A percentile compares a stretch with the other conserved stretches of the same genome.
phyloP scores from a whole-genome alignment of 2,329 filamentous ascomycete genomes.

The Aspergillus latus region DNA sequence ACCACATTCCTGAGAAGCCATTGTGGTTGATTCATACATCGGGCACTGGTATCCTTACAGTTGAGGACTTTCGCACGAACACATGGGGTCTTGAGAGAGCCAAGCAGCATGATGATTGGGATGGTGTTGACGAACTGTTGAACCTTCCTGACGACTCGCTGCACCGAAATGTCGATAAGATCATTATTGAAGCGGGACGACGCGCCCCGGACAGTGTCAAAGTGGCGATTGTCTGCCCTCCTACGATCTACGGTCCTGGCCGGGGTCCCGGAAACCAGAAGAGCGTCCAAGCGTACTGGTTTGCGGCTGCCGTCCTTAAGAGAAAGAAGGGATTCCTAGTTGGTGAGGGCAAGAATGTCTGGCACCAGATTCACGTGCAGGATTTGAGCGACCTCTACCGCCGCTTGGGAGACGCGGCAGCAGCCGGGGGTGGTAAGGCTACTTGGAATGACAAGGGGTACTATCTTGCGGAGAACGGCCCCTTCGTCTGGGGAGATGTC shows the following conservation, averaged over 20 bases:
- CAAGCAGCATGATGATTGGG: conserved; percentile 50
- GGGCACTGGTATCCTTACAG: conserved; percentile 44
- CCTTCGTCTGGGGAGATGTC: conserved; percentile 44
- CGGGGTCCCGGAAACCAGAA: conserved; percentile 38
- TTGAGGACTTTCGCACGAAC: conserved; percentile 42
- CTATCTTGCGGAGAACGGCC: conserved; percentile 49
- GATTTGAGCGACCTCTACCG: conserved; percentile 42
- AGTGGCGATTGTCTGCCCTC: conserved; percentile 43
- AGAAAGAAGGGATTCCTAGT: conserved; percentile 41
- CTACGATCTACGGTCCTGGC: conserved; percentile 44
- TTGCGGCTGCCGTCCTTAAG: conserved; percentile 39
- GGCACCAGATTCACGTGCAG: conserved; percentile 44
- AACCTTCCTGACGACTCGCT: conserved; percentile 43
- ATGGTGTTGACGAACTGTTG: conserved; percentile 42
- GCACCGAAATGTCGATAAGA: conserved; percentile 44
- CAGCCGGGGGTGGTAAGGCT: conserved; percentile 39
- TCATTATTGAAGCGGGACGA: conserved; percentile 34
- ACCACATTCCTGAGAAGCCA: conserved; percentile 37
- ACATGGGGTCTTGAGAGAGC: conserved; percentile 42
- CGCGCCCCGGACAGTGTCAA: conserved; percentile 31
- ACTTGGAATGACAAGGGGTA: conserved; percentile 49
- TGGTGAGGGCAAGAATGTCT: conserved; percentile 41
- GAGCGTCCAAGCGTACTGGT: conserved; percentile 45
- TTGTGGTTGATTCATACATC: conserved; percentile 48
- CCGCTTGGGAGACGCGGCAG: conserved; percentile 40